Conservation (phyloP, 2,329 filamentous ascomycete species). For the Fusarium sp. region DNA sequence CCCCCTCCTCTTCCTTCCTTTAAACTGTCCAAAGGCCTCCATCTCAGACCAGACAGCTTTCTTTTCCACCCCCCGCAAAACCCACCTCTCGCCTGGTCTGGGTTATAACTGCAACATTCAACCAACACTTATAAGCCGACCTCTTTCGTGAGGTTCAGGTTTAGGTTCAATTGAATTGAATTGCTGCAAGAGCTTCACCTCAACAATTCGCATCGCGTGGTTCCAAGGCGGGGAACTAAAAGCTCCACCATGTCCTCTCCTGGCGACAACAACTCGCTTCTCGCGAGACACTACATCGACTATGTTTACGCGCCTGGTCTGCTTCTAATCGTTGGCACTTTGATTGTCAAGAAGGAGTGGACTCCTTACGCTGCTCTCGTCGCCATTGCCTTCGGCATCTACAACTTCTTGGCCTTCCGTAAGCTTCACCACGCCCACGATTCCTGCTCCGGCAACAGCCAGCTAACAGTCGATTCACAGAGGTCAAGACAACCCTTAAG, state of each 20-base stretch:
- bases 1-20: slow-evolving; percentile 31
- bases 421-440: slow-evolving; percentile 53
- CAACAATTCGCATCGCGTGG: slow-evolving; percentile 7
- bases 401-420: slow-evolving; percentile 79
- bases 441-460: neutral
- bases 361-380: slow-evolving; percentile 75
- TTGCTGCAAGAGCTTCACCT: slow-evolving; percentile 29
- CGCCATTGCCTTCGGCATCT: slow-evolving; percentile 72
- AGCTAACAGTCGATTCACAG: slow-evolving; percentile 56
- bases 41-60: slow-evolving; percentile 1
- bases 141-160: slow-evolving; percentile 23
- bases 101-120: slow-evolving; percentile 6
- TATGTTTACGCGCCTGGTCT: slow-evolving; percentile 87
- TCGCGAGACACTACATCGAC: slow-evolving; percentile 75
- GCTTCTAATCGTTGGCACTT: slow-evolving; percentile 79
- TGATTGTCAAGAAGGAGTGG: slow-evolving; percentile 84
- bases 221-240: slow-evolving; percentile 36
- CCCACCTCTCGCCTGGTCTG: slow-evolving; percentile 3
- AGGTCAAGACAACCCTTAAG: slow-evolving; percentile 84
- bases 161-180: slow-evolving; percentile 33
- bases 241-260: slow-evolving; percentile 40
- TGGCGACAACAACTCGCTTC: slow-evolving; percentile 46
- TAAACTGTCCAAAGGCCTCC: slow-evolving; percentile 21
- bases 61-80: slow-evolving; percentile 12
- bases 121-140: neutral